Percentiles rank a stretch among this genome's conserved stretches.
These are phyloP conservation scores for Oryza coarctata DNA, from an alignment of 176 grass and related monocot genomes.

Conservation along the genomic window DNA sequence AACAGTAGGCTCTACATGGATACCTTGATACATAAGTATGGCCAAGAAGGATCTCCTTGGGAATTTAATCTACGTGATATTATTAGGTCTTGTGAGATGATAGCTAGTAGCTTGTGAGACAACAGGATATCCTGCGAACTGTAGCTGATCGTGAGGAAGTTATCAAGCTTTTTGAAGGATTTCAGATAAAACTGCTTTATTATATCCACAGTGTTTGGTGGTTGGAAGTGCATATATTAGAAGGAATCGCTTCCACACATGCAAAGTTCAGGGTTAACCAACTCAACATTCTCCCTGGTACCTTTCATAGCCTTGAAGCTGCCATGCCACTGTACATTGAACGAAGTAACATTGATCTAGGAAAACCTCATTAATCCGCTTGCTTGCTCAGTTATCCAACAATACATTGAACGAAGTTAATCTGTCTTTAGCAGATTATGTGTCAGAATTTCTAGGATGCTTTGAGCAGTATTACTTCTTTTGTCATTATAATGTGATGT, in stretches of 20 bases:
- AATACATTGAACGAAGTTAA: slow-evolving; percentile 80
- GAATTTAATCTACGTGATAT: slow-evolving; percentile 99
- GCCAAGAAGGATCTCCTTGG: slow-evolving; percentile 89
- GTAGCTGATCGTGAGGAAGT: slow-evolving; percentile 70
- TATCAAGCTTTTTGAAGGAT: slow-evolving; percentile 74
- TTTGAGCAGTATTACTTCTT: slow-evolving; percentile 96
- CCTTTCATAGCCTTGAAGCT: slow-evolving; percentile 68
- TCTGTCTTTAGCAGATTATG: slow-evolving; percentile 86
- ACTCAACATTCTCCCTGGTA: slow-evolving; percentile 71
- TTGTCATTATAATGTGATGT: slow-evolving; percentile 62
- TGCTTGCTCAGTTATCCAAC: slow-evolving; percentile 83
- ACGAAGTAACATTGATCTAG: slow-evolving; percentile 75
- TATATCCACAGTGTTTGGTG: slow-evolving; percentile 62
- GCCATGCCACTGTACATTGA: slow-evolving; percentile 79
- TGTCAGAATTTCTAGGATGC: slow-evolving; percentile 86
- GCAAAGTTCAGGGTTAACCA: slow-evolving; percentile 56
- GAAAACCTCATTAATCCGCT: slow-evolving; percentile 87
- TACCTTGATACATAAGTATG: slow-evolving; percentile 87
- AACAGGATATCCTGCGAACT: slow-evolving; percentile 50
- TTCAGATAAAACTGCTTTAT: slow-evolving; percentile 61
- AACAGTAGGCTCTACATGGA: slow-evolving; percentile 73
- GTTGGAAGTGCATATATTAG: slow-evolving; percentile 66
- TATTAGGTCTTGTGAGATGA: slow-evolving; percentile 80
- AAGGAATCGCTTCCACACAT: slow-evolving; percentile 62
- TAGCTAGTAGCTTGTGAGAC: slow-evolving; percentile 36